A percentile compares a stretch with the other conserved stretches of the same genome.
Conservation (phyloP, 2,329 filamentous ascomycete species). For the Pseudogymnoascus sp. region DNA sequence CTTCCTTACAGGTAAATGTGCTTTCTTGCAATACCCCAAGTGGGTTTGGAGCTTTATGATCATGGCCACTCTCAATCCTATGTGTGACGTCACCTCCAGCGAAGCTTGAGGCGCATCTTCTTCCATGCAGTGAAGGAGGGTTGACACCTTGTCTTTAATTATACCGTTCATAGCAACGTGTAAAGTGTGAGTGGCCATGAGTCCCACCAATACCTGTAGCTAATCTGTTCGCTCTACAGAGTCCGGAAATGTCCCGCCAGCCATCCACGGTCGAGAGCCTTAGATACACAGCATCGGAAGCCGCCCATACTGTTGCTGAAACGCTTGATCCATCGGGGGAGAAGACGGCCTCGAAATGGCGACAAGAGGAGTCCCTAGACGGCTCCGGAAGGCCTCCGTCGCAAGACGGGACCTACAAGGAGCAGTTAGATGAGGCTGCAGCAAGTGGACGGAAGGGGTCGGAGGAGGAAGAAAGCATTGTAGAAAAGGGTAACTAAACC, state of each 20-base stretch:
- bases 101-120: not conserved
- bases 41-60: not conserved
- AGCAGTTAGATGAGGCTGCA: conserved; percentile 23
- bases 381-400: conserved; percentile 18
- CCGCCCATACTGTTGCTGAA: conserved; percentile 14
- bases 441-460: not conserved
- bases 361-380: conserved; percentile 14
- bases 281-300: conserved; percentile 15
- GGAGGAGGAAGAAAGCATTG: conserved; percentile 14
- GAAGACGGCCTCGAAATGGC: conserved; percentile 16
- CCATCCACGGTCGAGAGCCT: conserved; percentile 20
- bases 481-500: conserved; percentile 20
- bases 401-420: conserved; percentile 21
- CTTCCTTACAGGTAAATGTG: not conserved
- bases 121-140: not conserved
- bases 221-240: not conserved
- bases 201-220: not conserved
- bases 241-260: conserved; percentile 20
- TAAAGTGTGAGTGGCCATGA: not conserved
- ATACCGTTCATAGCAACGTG: not conserved
- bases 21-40: not conserved
- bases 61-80: not conserved
- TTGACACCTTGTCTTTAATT: not conserved
- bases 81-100: not conserved
- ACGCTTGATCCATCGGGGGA: conserved; percentile 10